These are phyloP conservation scores for Morella rubra DNA, from an alignment of 306 rosid species.

Conservation along the genomic window DNA sequence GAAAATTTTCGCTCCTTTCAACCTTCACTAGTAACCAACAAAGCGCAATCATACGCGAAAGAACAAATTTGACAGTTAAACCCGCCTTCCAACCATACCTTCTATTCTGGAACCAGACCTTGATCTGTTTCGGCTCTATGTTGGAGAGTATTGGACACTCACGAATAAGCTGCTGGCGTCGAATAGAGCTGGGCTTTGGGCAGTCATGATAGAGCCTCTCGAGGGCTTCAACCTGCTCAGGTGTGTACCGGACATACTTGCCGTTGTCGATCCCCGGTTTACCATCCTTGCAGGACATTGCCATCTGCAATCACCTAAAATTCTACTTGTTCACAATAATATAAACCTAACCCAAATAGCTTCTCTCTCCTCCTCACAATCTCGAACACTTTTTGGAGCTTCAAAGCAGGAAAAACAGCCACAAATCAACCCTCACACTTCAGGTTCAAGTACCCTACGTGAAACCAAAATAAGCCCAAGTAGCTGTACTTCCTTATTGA, in stretches of 20 bases:
- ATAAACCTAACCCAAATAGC: constrained; percentile 29
- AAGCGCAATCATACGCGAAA: neutral
- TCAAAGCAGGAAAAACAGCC: constrained; percentile 16
- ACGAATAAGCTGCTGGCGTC: constrained; percentile 92
- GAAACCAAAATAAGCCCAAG: constrained; percentile 3
- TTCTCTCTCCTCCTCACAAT: constrained; percentile 9
- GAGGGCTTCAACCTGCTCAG: constrained; percentile 99
- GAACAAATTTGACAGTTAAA: neutral
- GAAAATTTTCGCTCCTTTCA: neutral
- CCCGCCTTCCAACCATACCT: constrained; percentile 42
- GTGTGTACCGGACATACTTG: constrained; percentile 93
- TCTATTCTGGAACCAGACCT: constrained; percentile 97
- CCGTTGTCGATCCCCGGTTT: constrained; percentile 70
- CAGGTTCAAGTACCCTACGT: constrained; percentile 1
- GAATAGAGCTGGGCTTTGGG: constrained; percentile 96
- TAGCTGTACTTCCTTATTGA: constrained; percentile 10
- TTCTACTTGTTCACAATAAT: constrained; percentile 8
- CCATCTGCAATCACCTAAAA: constrained; percentile 42
- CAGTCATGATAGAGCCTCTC: constrained; percentile 98
- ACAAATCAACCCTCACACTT: constrained; percentile 5
- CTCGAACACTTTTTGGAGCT: constrained; percentile 7
- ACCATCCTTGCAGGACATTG: constrained; percentile 99
- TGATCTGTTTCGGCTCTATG: constrained; percentile 95
- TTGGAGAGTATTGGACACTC: constrained; percentile 93
- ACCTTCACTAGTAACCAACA: neutral